Base-by-base conservation (phyloP, 768 basidiomycete species). In the Amanita phalloides region DNA sequence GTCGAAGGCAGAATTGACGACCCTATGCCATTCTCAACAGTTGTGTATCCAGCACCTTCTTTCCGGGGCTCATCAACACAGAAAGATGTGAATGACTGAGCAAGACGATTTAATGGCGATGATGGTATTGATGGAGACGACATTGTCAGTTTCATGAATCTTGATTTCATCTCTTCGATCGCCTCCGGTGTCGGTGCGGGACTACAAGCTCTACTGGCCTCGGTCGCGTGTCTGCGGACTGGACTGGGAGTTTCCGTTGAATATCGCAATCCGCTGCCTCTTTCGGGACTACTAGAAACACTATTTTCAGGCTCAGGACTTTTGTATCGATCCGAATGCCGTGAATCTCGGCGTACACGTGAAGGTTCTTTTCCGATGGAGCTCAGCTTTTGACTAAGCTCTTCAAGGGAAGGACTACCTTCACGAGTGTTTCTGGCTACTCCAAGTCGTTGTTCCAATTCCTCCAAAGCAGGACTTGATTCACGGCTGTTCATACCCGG, bases 101-200 rank as follows among this genome's bases (percentile, higher is more conserved):
- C 52, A 28, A 41, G 55, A 44, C 17, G n/a, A 9, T 49, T 53
- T 53, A 50, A 53, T 28, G 55, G 53, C 13, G 46, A 48, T 30
- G 41, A 14, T 14, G 51, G 42, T 23, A 50, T 46, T 13, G 68
- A 56, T 48, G 60, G 52, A 51, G 67, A 54, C 56, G 75, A 66
- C 3, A 62, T 57, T 7, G 62, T 59, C 4, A 53, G 51, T 49
- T 64, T 66, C 48, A 79, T 62, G 56, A 82, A 76, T 37, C 79
- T 68, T 57, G 66, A 71, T 64, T 82, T 85, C 78, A 84, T 79
- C 57, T 81, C 77, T 60, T 82, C 76, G 43, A 82, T 68, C 2
- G 79, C 78, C 21, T 79, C 77, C 25, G 66, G 60, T 5, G 74
- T 73, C 6, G 73, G 69, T 20, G 58, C 59, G 30, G 70, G 65